Base-by-base conservation (phyloP, 2,329 filamentous ascomycete species). In the Paraphoma sp. region DNA sequence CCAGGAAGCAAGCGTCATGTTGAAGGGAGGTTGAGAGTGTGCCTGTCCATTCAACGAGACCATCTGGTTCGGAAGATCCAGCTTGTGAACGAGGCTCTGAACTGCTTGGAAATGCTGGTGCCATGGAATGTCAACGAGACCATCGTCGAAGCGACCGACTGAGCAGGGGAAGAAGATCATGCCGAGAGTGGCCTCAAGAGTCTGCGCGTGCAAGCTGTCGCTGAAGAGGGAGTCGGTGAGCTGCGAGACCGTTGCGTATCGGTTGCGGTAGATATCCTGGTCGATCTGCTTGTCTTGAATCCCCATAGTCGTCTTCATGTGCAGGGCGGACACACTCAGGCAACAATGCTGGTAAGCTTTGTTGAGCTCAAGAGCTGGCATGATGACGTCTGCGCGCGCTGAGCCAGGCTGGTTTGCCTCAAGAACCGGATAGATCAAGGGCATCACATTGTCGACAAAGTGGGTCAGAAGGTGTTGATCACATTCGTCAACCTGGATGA, bases 161-260 rank as follows among this genome's bases (percentile, higher is more conserved):
- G 92, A 89, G 79, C 91, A 95, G 74, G 97, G 92, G 81, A 97
- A 96, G 81, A 97, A 95, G 75, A 97, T 97, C 86, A 98, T 93
- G 49, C 91, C 93, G 5, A 98, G 84, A 0, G 93, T 93, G 1
- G 94, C 93, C 78, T 98, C 94, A 11, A 98, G 87, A 67, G 96
- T 96, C 76, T 95, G 87, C 57, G 90, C 85, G 75, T 97, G 93
- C 72, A 96, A 84, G 71, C 89, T 88, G 72, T 97, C 93, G 56
- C 84, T 83, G 71, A 88, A 88, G 53, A 98, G 84, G 0, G 92
- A 89, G 60, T 93, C 88, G 75, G 93, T 97, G 3, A 98, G 85
- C 65, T 92, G 88, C 8, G 90, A 89, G 67, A 98, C 92, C 41
- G 93, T 94, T 33, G 91, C 88, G 76, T 91, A 96, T 58, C 93